A percentile compares a stretch with the other conserved stretches of the same genome.
These are phyloP conservation scores for Trichosporon sp. DNA, from an alignment of 1,284 basidiomycete genomes.

Conservation along the genomic window DNA sequence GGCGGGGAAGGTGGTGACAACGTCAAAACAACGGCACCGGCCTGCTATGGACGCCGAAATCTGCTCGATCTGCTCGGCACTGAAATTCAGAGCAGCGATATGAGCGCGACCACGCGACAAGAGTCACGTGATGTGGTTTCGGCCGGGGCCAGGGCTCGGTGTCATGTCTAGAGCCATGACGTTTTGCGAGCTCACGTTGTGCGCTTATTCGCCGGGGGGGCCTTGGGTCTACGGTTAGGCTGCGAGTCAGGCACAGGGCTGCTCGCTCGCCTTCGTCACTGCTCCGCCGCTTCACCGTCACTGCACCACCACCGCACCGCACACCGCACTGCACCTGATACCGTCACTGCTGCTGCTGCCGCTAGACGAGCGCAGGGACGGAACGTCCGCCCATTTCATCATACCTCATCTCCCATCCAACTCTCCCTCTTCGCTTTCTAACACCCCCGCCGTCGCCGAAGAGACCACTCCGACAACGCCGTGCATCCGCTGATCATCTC, in stretches of 20 bases:
- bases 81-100: background rate
- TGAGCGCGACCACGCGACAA: slow-evolving; percentile 3
- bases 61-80: background rate
- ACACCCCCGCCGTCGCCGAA: background rate
- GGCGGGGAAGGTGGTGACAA: background rate
- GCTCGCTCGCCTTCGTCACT: background rate
- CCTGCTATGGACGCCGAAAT: slow-evolving; percentile 8
- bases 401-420: background rate
- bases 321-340: background rate
- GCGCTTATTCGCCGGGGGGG: background rate
- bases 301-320: background rate
- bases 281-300: too few species aligned
- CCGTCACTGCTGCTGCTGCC: background rate
- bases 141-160: background rate
- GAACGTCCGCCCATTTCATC: background rate
- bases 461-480: background rate
- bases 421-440: background rate
- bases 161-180: background rate
- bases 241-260: background rate
- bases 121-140: background rate
- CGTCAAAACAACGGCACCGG: background rate
- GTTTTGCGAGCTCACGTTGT: background rate
- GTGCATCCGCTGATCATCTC: background rate
- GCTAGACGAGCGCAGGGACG: background rate
- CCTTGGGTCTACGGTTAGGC: background rate